Conservation (phyloP, 208 protist species). For the Plasmodiophora brassicae region DNA sequence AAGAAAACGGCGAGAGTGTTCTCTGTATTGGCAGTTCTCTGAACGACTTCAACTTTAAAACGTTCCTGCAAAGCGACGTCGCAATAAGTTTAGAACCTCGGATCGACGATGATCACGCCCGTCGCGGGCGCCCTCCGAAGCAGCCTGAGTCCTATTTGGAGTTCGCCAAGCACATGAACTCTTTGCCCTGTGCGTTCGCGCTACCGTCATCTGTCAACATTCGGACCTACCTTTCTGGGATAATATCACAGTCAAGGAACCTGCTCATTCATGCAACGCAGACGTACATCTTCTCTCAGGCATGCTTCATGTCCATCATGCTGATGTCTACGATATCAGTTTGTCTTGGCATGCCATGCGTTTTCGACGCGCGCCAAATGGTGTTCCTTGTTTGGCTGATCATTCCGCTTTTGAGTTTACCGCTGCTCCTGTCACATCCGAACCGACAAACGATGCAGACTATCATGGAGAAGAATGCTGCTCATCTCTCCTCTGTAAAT, state of each 20-base stretch:
- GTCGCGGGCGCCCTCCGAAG: not conserved
- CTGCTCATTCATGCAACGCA: not conserved
- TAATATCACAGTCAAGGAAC: not conserved
- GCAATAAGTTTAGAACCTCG: not conserved
- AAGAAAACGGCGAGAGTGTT: not conserved
- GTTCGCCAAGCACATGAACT: not conserved
- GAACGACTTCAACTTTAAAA: not conserved
- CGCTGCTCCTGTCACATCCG: not conserved
- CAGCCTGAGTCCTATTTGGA: not conserved
- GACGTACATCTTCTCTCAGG: not conserved
- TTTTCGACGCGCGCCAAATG: not conserved
- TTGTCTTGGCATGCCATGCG: not conserved
- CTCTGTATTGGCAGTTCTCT: not conserved
- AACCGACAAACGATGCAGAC: not conserved
- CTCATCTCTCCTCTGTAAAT: not conserved
- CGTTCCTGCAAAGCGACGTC: not conserved
- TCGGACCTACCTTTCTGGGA: not conserved
- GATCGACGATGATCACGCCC: not conserved
- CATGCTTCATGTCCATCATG: not conserved
- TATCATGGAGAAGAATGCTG: not conserved
- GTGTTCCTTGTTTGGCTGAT: not conserved
- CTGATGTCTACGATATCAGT: not conserved
- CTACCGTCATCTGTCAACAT: not conserved
- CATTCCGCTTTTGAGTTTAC: not conserved
- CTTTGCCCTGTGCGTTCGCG: not conserved